Conservation (phyloP, 1,284 basidiomycete species). For the Rhodofomes roseus region DNA sequence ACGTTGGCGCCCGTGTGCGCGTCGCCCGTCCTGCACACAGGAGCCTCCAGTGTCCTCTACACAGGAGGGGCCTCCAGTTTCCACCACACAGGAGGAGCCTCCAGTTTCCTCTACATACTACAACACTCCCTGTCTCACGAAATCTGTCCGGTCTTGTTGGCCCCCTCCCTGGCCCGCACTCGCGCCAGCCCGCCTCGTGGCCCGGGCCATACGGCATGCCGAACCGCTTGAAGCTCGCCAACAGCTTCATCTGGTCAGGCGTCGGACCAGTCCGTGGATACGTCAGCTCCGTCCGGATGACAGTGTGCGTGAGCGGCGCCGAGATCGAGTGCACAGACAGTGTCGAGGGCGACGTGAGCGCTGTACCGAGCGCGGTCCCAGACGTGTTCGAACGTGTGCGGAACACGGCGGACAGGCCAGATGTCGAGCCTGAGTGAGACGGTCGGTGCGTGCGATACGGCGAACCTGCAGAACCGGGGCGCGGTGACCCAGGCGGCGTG, state of each 20-base stretch:
- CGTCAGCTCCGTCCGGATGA: conserved; percentile 43
- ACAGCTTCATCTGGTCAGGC: conserved; percentile 48
- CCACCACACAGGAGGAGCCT: too few species aligned
- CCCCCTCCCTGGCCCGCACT: too few species aligned
- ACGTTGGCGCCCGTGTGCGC: too few species aligned
- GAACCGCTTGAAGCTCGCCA: conserved; percentile 43
- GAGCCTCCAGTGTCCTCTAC: too few species aligned
- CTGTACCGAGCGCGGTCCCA: conserved; percentile 21
- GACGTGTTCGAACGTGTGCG: conserved; percentile 25
- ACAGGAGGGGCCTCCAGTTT: too few species aligned
- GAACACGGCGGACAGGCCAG: conserved; percentile 29
- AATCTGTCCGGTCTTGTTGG: too few species aligned
- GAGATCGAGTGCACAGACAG: conserved; percentile 46
- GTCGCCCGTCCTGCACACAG: too few species aligned
- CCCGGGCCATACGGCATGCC: conserved; percentile 50
- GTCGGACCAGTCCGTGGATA: conserved; percentile 48
- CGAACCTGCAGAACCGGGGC: conserved; percentile 1
- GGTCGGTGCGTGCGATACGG: conserved; percentile 19
- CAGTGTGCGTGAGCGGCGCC: conserved; percentile 46
- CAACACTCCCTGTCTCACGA: too few species aligned
- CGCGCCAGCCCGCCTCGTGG: too few species aligned
- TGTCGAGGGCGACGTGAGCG: conserved; percentile 37
- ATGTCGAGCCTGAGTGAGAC: conserved; percentile 33
- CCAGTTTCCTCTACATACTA: too few species aligned
- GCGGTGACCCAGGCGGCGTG: conserved; percentile 8